Conservation (phyloP, 176 grass and related monocot genomes). For the Raddia distichophylla region DNA sequence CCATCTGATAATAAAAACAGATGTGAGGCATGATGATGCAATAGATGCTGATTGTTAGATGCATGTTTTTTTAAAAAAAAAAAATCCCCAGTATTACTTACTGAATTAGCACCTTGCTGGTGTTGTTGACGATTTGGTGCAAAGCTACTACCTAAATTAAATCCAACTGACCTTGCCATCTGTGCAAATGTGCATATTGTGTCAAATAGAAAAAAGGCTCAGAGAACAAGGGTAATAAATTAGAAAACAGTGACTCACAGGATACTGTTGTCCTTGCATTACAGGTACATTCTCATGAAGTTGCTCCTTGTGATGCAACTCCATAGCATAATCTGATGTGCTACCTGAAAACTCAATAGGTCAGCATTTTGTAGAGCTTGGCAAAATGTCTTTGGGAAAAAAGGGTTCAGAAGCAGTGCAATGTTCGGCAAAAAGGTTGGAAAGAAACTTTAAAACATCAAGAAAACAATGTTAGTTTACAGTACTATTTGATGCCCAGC, state of each 20-base stretch:
- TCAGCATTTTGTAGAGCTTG: slow-evolving; percentile 14
- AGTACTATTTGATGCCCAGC: slow-evolving; percentile 6
- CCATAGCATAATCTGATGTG: slow-evolving; percentile 80
- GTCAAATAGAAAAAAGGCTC: slow-evolving; percentile 35
- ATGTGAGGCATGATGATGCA: slow-evolving; percentile 53
- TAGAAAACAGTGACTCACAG: slow-evolving; percentile 58
- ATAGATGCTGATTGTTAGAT: slow-evolving; percentile 50
- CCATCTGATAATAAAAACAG: slow-evolving; percentile 56
- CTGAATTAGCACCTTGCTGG: slow-evolving; percentile 74
- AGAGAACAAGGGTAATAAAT: slow-evolving; percentile 29
- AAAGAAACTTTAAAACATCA: slow-evolving; percentile 29
- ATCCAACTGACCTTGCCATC: slow-evolving; percentile 89
- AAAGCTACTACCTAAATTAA: slow-evolving; percentile 80
- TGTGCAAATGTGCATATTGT: slow-evolving; percentile 42
- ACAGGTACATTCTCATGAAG: slow-evolving; percentile 84
- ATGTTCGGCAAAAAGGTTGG: not conserved
- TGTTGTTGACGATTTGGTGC: slow-evolving; percentile 81
- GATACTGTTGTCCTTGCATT: slow-evolving; percentile 85
- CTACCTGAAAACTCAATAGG: slow-evolving; percentile 56
- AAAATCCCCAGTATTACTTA: slow-evolving; percentile 53
- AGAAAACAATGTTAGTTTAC: slow-evolving; percentile 13
- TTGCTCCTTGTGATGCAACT: slow-evolving; percentile 98
- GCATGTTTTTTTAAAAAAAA: slow-evolving; percentile 34
- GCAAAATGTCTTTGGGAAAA: slow-evolving; percentile 8
- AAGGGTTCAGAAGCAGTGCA: slow-evolving; percentile 13